A percentile compares a stretch with the other conserved stretches of the same genome.
Evolutionary conservation across 129 eudicot genomes (phyloP).

Genomic region (Centella asiatica): DNA sequence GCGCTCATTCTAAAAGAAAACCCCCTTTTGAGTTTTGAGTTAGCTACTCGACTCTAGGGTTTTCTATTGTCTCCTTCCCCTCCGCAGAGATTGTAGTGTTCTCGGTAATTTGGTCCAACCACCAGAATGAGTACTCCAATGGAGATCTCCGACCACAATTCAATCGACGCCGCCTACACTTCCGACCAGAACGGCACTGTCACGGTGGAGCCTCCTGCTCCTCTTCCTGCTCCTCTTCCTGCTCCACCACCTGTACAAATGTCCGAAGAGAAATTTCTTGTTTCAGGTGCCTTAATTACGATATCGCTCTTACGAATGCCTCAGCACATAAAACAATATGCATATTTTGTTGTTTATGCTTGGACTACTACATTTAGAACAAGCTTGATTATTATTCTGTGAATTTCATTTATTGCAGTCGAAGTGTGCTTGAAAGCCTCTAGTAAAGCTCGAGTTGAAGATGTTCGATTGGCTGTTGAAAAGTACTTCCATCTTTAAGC

Average conservation of each 20-base stretch:
- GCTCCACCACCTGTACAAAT: conserved; percentile 15
- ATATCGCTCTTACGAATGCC: too few species aligned
- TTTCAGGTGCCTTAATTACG: conserved; percentile 26
- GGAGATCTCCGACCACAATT: conserved; percentile 56
- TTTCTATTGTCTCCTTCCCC: conserved; percentile 10
- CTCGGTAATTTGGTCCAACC: neutral
- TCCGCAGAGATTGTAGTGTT: neutral
- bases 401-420: conserved; percentile 37
- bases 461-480: conserved; percentile 61
- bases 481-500: conserved; percentile 35
- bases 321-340: too few species aligned
- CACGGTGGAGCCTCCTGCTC: conserved; percentile 22
- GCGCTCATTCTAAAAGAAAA: conserved; percentile 43
- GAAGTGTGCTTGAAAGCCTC: conserved; percentile 88
- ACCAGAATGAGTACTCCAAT: conserved; percentile 57
- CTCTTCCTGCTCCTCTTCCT: neutral
- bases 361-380: neutral
- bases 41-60: conserved; percentile 43
- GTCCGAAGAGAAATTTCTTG: conserved; percentile 51
- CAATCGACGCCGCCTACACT: conserved; percentile 25
- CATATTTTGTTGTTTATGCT: too few species aligned
- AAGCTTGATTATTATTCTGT: neutral
- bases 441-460: conserved; percentile 64
- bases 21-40: neutral
- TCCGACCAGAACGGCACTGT: conserved; percentile 22